Percentiles rank a stretch among this genome's conserved stretches.
phyloP scores from a whole-genome alignment of 495 filamentous ascomycete genomes.

The Achaetomiella virescens region DNA sequence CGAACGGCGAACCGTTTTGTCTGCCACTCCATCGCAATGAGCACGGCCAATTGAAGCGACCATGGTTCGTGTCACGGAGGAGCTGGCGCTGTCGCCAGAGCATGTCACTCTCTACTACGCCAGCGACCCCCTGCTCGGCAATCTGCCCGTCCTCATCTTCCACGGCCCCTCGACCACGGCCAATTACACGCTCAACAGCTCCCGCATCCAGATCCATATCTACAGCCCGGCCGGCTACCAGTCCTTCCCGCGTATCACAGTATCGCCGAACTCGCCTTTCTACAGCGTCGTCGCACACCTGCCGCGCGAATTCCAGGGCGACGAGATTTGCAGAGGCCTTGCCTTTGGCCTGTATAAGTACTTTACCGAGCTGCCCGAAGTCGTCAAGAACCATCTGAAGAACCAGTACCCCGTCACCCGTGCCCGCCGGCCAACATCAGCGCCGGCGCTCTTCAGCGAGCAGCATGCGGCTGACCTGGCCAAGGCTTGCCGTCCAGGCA shows the following conservation, averaged over 20 bases:
- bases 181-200: slow-evolving; percentile 79
- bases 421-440: slow-evolving; percentile 49
- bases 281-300: slow-evolving; percentile 87
- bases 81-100: slow-evolving; percentile 64
- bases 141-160: slow-evolving; percentile 71
- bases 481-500: slow-evolving; percentile 68
- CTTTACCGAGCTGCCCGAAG: slow-evolving; percentile 76
- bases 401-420: slow-evolving; percentile 41
- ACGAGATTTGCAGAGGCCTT: slow-evolving; percentile 80
- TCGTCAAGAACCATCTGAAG: slow-evolving; percentile 58
- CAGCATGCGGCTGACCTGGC: slow-evolving; percentile 89
- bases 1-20: neutral
- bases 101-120: slow-evolving; percentile 75
- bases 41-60: slow-evolving; percentile 41
- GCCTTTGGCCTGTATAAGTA: slow-evolving; percentile 91
- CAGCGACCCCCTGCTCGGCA: slow-evolving; percentile 67
- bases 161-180: slow-evolving; percentile 77
- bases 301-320: slow-evolving; percentile 88
- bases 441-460: slow-evolving; percentile 72
- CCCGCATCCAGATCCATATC: slow-evolving; percentile 87
- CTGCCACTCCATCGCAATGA: slow-evolving; percentile 22
- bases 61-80: slow-evolving; percentile 63
- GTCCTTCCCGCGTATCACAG: slow-evolving; percentile 80
- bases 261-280: slow-evolving; percentile 90
- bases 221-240: slow-evolving; percentile 82